These are phyloP conservation scores for Fusarium dlaminii DNA, from an alignment of 2,329 filamentous ascomycete species.

Conservation along the genomic window DNA sequence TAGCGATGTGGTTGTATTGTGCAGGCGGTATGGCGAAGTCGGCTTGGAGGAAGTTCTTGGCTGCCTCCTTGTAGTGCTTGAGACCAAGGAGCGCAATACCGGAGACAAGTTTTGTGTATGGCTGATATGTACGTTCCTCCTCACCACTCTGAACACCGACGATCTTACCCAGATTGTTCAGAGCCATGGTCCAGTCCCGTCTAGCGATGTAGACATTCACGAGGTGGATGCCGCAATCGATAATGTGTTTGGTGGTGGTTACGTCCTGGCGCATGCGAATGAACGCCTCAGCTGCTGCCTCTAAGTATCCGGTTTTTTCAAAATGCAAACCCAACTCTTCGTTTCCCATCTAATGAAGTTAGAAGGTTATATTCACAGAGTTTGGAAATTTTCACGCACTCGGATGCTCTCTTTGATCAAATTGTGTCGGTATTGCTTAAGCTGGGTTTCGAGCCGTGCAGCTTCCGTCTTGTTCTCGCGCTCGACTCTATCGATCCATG, in stretches of 20 bases:
- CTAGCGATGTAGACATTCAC: slow-evolving; percentile 80
- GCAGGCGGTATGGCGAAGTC: slow-evolving; percentile 60
- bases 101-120: slow-evolving; percentile 62
- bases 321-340: slow-evolving; percentile 90
- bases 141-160: slow-evolving; percentile 58
- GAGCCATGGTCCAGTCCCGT: slow-evolving; percentile 77
- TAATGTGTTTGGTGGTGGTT: slow-evolving; percentile 82
- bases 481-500: slow-evolving; percentile 78
- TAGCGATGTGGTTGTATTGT: slow-evolving; percentile 77
- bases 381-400: slow-evolving; percentile 53
- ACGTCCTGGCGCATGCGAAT: slow-evolving; percentile 90
- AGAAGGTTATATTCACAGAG: slow-evolving; percentile 20
- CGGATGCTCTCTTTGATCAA: slow-evolving; percentile 96
- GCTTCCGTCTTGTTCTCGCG: slow-evolving; percentile 75
- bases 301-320: slow-evolving; percentile 79
- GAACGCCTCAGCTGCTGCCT: slow-evolving; percentile 79
- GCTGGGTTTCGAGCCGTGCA: slow-evolving; percentile 80
- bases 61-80: slow-evolving; percentile 68
- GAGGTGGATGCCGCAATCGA: slow-evolving; percentile 82
- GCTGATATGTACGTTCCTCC: slow-evolving; percentile 56
- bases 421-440: slow-evolving; percentile 96
- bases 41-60: slow-evolving; percentile 73
- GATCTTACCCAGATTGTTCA: slow-evolving; percentile 71
- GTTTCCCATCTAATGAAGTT: slow-evolving; percentile 79
- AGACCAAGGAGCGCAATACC: slow-evolving; percentile 61